Base-by-base conservation (phyloP, 352 stramenopile species). In the Globisporangium orthogonon region DNA sequence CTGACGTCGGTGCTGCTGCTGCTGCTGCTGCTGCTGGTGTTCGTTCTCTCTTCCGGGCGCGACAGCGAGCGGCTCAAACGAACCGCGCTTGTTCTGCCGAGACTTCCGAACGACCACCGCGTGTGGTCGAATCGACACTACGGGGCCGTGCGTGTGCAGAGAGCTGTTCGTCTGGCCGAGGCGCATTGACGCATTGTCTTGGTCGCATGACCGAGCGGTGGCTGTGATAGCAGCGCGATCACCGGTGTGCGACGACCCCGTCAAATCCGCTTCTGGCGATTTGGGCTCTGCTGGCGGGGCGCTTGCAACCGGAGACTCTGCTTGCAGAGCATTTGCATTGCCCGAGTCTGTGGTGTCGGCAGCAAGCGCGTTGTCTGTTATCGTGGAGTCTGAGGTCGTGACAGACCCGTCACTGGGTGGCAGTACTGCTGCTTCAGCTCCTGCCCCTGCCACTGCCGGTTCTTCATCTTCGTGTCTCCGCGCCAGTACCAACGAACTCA, bases 401-500 rank as follows among this genome's bases (percentile, higher is more conserved):
- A 29, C 41, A 37, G 33, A 37, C 33, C 1, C 41, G 18, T 47
- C 41, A 23, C 41, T 43, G 39, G 39, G 13, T 14, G 39, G 10
- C 39, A 13, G 10, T 13, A 37, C 30, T 41, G 28, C 28, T 53
- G 13, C 30, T 53, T 17, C 14, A 13, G 23, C 23, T 23, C 1
- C 23, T 23, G 23, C 1, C 23, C 23, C 23, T 23, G 23, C 23
- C 23, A 23, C 23, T 23, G 23, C 23, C 23, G 23, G 23, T 23
- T 23, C 23, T 23, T 23, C 23, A 23, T 23, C 23, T 23, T 23
- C 23, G 23, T 23, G 23, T 51, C 48, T 44, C 7, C 47, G 40
- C 48, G 35, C 13, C 15, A 39, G 50, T 9, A 65, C 39, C 31
- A 48, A 45, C 14, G 54, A n/a, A 49, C 48, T 70, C 30, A 76